A percentile compares a stretch with the other conserved stretches of the same genome.
These are phyloP conservation scores for Eucalyptus pumila DNA, from an alignment of 345 rosid genomes.

Conservation along the genomic window DNA sequence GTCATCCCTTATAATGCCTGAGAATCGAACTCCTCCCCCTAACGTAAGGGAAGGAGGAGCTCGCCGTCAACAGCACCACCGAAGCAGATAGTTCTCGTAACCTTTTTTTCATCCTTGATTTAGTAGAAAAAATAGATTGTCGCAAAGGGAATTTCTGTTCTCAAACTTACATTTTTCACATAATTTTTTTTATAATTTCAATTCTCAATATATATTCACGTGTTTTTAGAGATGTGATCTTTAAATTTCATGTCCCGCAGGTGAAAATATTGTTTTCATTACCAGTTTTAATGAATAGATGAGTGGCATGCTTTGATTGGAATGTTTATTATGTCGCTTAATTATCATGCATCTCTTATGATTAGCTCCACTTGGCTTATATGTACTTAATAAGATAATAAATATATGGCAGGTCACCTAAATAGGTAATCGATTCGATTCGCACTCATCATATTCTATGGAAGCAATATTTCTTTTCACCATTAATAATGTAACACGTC, in stretches of 20 bases:
- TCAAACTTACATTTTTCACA: fast-evolving
- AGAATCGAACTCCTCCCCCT: too few species aligned
- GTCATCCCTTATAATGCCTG: too few species aligned
- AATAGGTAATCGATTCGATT: background rate
- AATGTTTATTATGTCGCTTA: background rate
- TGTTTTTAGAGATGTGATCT: fast-evolving
- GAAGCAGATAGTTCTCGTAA: too few species aligned
- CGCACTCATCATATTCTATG: background rate
- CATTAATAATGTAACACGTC: background rate
- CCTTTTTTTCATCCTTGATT: background rate
- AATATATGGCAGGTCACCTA: background rate
- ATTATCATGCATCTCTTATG: background rate
- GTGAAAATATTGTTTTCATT: background rate
- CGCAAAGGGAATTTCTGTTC: fast-evolving
- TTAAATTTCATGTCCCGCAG: background rate
- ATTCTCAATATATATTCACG: fast-evolving
- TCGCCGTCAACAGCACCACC: too few species aligned
- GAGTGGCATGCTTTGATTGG: background rate
- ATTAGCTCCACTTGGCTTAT: background rate
- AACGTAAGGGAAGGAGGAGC: too few species aligned
- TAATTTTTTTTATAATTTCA: fast-evolving
- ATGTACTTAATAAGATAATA: fast-evolving
- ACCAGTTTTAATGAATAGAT: background rate
- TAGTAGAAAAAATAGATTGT: background rate
- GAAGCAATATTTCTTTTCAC: background rate